Evolutionary conservation across 371 early-diverging fungal genomes (phyloP).

Genomic region (Choanephora cucurbitarum): DNA sequence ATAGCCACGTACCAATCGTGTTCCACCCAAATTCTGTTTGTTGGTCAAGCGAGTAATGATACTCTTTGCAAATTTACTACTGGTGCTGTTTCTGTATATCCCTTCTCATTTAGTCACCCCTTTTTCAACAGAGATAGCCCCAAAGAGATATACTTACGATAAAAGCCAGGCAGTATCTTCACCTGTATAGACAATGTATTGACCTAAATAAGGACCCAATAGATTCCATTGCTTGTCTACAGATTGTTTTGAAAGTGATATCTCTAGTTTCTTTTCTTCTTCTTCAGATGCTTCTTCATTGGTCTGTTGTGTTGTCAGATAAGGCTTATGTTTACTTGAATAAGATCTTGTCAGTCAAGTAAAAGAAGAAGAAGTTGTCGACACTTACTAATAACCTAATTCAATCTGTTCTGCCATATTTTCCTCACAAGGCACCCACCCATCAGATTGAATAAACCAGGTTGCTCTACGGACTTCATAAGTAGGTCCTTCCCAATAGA

Average conservation of each 20-base stretch:
- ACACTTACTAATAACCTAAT: slow-evolving; percentile 70
- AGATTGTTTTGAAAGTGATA: slow-evolving; percentile 32
- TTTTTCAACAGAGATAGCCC: no score
- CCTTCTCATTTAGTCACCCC: no score
- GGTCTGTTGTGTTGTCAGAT: slow-evolving; percentile 42
- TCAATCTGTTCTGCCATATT: slow-evolving; percentile 80
- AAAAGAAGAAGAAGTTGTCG: not conserved
- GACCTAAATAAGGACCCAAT: slow-evolving; percentile 76
- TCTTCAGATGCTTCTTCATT: slow-evolving; percentile 6
- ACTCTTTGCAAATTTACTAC: slow-evolving; percentile 72
- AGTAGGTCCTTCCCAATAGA: slow-evolving; percentile 83
- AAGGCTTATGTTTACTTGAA: slow-evolving; percentile 67
- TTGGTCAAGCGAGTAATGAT: slow-evolving; percentile 70
- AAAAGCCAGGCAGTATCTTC: slow-evolving; percentile 66
- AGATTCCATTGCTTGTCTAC: slow-evolving; percentile 67
- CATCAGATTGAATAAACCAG: slow-evolving; percentile 77
- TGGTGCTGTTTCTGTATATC: slow-evolving; percentile 43
- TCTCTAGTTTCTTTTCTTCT: slow-evolving; percentile 41
- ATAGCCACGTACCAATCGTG: slow-evolving; percentile 73
- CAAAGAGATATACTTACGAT: slow-evolving; percentile 49
- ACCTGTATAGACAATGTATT: slow-evolving; percentile 72
- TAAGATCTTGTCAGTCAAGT: slow-evolving; percentile 9
- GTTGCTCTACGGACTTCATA: slow-evolving; percentile 81
- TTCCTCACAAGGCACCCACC: slow-evolving; percentile 80
- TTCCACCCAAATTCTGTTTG: slow-evolving; percentile 68